Evolutionary conservation across 2,329 filamentous ascomycete species (phyloP).

Genomic region (Aspergillus tubingensis): DNA sequence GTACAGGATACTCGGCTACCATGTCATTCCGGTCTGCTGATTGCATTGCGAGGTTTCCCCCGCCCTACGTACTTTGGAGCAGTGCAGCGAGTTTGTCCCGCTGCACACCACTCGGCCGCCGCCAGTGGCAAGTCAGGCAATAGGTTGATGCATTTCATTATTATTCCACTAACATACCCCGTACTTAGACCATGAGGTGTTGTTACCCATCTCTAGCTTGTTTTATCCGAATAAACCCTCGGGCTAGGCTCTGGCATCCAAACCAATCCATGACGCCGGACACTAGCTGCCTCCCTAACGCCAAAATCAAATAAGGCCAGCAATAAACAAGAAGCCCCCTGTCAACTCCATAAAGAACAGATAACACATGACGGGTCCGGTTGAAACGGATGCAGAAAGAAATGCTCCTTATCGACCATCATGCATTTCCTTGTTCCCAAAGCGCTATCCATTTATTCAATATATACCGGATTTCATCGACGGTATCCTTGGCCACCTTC

Average conservation of each 20-base stretch:
- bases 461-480: constrained; percentile 21
- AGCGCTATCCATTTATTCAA: constrained; percentile 25
- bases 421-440: constrained; percentile 11
- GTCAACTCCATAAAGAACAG: neutral
- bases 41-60: neutral
- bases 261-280: neutral
- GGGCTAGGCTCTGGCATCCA: neutral
- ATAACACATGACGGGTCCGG: neutral
- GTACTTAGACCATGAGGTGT: neutral
- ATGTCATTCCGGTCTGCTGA: neutral
- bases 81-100: neutral
- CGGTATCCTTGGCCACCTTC: constrained; percentile 42
- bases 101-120: neutral
- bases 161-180: neutral
- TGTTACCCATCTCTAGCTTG: neutral
- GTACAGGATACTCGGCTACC: neutral
- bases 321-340: neutral
- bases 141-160: neutral
- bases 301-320: neutral
- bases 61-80: neutral
- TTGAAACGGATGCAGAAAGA: neutral
- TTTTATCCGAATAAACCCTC: neutral
- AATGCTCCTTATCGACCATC: neutral
- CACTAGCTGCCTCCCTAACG: neutral
- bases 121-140: neutral